These are phyloP conservation scores for Domatiomyces catenatus DNA, from an alignment of 2,329 filamentous ascomycete genomes.

Conservation along the genomic window DNA sequence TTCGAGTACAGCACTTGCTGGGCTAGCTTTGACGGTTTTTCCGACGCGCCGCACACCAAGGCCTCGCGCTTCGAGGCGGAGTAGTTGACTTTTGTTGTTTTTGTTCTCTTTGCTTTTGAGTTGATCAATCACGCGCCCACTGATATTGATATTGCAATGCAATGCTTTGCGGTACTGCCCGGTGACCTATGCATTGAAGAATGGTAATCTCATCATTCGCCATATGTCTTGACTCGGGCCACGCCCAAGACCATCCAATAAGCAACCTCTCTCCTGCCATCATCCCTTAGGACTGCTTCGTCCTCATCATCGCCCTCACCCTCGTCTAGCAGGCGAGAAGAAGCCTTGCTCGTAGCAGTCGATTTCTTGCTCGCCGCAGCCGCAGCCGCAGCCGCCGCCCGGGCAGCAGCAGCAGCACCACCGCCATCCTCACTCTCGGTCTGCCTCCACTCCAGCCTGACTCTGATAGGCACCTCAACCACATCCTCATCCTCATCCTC, in stretches of 20 bases:
- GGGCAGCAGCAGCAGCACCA: slow-evolving; percentile 22
- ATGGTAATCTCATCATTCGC: no score
- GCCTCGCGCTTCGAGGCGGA: slow-evolving; percentile 14
- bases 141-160: no score
- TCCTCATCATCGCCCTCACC: slow-evolving; percentile 23
- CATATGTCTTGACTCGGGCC: slow-evolving; percentile 46
- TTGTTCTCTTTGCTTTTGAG: no score
- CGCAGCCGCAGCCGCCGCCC: no score
- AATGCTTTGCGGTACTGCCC: no score
- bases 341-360: slow-evolving; percentile 36
- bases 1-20: slow-evolving; percentile 19
- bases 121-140: no score
- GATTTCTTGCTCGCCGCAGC: slow-evolving; percentile 1
- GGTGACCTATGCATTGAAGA: no score
- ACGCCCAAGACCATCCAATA: slow-evolving; percentile 92
- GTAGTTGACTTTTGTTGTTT: background rate
- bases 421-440: slow-evolving; percentile 4
- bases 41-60: slow-evolving; percentile 18
- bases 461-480: slow-evolving; percentile 86
- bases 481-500: slow-evolving; percentile 43
- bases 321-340: slow-evolving; percentile 26
- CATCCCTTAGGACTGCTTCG: slow-evolving; percentile 39
- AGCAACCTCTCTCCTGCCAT: slow-evolving; percentile 72
- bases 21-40: slow-evolving; percentile 15
- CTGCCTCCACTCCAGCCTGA: slow-evolving; percentile 67